phyloP scores from a whole-genome alignment of 176 grass and related monocot genomes.

The Secale cereale region DNA sequence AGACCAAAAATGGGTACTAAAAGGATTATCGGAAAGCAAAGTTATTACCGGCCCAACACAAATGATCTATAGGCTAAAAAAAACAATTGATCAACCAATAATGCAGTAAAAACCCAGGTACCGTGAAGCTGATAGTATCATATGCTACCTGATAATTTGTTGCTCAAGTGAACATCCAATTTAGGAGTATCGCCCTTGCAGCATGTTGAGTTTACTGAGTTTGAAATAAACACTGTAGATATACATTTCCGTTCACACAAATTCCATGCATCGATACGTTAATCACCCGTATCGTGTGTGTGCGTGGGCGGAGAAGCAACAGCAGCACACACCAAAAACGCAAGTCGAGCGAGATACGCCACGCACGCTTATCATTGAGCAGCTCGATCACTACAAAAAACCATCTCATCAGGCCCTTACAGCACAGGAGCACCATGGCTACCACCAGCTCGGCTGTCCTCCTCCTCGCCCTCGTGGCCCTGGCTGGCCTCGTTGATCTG shows the following conservation, averaged over 20 bases:
- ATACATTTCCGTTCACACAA: neutral
- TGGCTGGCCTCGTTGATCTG: neutral
- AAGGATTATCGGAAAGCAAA: neutral
- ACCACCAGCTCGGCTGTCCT: too few relatives aligned
- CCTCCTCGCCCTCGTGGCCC: neutral
- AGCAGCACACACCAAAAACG: conserved; percentile 30
- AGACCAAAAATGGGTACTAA: conserved; percentile 3
- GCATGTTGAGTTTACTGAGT: neutral
- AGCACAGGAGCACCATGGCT: too few relatives aligned
- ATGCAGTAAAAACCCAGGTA: conserved; percentile 91
- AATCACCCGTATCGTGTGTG: conserved; percentile 26
- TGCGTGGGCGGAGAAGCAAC: conserved; percentile 29
- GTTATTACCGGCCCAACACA: too few relatives aligned
- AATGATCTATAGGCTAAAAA: conserved; percentile 1
- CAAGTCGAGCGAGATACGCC: neutral
- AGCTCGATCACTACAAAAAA: too few relatives aligned
- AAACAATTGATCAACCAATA: neutral
- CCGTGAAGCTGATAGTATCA: conserved; percentile 74
- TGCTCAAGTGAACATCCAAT: neutral
- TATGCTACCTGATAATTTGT: conserved; percentile 54
- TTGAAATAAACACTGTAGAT: too few relatives aligned
- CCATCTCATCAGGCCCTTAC: too few relatives aligned
- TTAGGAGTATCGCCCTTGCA: neutral
- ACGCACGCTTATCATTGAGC: too few relatives aligned
- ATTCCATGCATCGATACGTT: neutral